A percentile compares a stretch with the other conserved stretches of the same genome.
These are phyloP conservation scores for Hippophae rhamnoides DNA, from an alignment of 306 rosid genomes.

Conservation along the genomic window DNA sequence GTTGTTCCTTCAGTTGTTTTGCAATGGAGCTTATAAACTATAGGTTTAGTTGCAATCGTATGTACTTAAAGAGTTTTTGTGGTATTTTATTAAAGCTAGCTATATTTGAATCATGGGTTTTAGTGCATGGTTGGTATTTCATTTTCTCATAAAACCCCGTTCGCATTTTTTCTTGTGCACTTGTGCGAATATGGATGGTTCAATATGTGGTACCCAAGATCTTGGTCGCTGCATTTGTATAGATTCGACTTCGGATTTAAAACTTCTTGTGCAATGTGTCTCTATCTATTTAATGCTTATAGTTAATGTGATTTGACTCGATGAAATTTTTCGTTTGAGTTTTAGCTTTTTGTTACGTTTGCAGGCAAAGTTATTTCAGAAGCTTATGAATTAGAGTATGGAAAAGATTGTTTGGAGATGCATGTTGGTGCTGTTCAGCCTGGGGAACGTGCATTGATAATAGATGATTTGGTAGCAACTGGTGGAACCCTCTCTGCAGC, in stretches of 20 bases:
- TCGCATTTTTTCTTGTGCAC: no score
- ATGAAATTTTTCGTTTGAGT: background rate
- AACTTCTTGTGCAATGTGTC: no score
- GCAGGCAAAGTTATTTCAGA: conserved; percentile 79
- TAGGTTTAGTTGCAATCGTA: background rate
- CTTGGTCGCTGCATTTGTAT: no score
- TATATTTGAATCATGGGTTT: no score
- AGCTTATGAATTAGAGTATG: conserved; percentile 77
- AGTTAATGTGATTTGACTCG: background rate
- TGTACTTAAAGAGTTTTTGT: no score
- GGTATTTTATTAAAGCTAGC: no score
- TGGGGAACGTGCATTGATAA: conserved; percentile 70
- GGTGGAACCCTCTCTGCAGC: conserved; percentile 97
- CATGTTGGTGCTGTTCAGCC: conserved; percentile 77
- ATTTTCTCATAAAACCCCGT: no score
- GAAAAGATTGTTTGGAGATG: conserved; percentile 83
- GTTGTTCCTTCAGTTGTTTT: conserved; percentile 1
- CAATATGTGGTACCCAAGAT: no score
- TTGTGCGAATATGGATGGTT: no score
- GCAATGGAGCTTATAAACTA: conserved; percentile 6
- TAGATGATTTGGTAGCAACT: conserved; percentile 90
- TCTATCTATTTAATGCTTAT: background rate
- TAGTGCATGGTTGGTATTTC: no score
- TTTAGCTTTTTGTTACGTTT: conserved; percentile 13
- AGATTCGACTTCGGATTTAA: no score